Base-by-base conservation (phyloP, 768 basidiomycete genomes). In the Calocybe indica region DNA sequence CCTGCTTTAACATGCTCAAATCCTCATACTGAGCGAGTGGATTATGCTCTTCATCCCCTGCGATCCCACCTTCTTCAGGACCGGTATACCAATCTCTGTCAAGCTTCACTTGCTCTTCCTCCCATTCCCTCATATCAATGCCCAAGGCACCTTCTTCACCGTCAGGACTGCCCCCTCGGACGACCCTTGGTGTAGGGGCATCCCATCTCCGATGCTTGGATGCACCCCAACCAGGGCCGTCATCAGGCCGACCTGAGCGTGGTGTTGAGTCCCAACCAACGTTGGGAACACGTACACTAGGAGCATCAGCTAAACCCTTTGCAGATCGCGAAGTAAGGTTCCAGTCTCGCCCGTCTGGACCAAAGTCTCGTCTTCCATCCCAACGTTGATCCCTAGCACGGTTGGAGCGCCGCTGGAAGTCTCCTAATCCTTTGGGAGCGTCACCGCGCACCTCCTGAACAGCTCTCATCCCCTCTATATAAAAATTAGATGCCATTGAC, bases 21-120 rank as follows among this genome's bases (percentile, higher is more conserved):
- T 94, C 94, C 55, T 97, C 94, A 61, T 94, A 99, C 53, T 94
- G 91, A 0, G 92, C 75, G 32, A 98, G 80, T 0, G 91, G 92
- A 59, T 95, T 97, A 59, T 90, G 87, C 54, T 92, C 92, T 45
- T 92, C 92, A 53, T 96, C 90, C 8, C 86, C 89, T 9, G 87
- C 87, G 13, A 92, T 70, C 2, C 80, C 83, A 14, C 86, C 89
- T 51, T 92, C 92, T 58, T 93, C 95, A 15, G 88, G 90, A 39
- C 88, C 85, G 45, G 82, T 85, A 61, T 98, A 99, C 96, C 96
- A 99, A 59, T 97, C 93, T 28, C 96, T 75, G 64, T 99, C 96
- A 58, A 97, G 61, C 50, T 77, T 76, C 9, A 92, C 76, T 63
- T 96, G 92, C 62, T 98, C 96, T 58, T 97, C 95, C 64, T 97